Evolutionary conservation across 2,329 filamentous ascomycete genomes (phyloP).

Genomic region (Fusarium odoratissimum): DNA sequence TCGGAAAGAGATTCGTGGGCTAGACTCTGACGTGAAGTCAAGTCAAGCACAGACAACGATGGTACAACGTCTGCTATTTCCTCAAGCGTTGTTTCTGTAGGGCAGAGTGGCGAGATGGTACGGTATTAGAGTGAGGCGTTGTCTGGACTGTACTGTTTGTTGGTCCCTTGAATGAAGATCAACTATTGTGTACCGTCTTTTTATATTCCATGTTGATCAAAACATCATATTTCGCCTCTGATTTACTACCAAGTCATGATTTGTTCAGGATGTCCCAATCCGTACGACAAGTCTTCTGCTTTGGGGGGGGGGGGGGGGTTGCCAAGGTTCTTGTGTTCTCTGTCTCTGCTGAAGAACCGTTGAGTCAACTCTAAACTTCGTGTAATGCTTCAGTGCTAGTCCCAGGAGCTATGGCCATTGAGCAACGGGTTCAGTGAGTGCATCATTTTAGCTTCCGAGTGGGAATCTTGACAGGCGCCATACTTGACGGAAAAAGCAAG

Average conservation of each 20-base stretch:
- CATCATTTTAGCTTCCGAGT: slow-evolving; percentile 20
- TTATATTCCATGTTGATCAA: background rate
- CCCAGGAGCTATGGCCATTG: slow-evolving; percentile 15
- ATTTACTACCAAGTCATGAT: background rate
- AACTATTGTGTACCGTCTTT: background rate
- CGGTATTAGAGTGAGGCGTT: background rate
- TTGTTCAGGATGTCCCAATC: slow-evolving; percentile 1
- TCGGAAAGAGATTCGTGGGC: background rate
- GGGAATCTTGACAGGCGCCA: slow-evolving; percentile 15
- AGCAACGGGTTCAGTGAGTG: background rate
- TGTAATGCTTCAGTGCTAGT: slow-evolving; percentile 14
- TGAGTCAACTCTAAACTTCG: background rate
- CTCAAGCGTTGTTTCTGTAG: slow-evolving; percentile 4
- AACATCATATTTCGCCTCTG: background rate
- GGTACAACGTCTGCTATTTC: slow-evolving; percentile 13
- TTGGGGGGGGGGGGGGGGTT: background rate
- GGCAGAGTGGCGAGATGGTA: slow-evolving; percentile 6
- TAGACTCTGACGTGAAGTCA: background rate
- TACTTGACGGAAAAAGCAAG: slow-evolving; percentile 16
- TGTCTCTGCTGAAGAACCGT: slow-evolving; percentile 6
- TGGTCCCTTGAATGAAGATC: background rate
- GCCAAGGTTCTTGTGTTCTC: background rate
- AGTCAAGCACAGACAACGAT: slow-evolving; percentile 13
- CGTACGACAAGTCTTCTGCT: slow-evolving; percentile 4
- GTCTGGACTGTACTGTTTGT: background rate